A percentile compares a stretch with the other conserved stretches of the same genome.
These are phyloP conservation scores for Neurospora sp. DNA, from an alignment of 495 filamentous ascomycete genomes.

Conservation along the genomic window DNA sequence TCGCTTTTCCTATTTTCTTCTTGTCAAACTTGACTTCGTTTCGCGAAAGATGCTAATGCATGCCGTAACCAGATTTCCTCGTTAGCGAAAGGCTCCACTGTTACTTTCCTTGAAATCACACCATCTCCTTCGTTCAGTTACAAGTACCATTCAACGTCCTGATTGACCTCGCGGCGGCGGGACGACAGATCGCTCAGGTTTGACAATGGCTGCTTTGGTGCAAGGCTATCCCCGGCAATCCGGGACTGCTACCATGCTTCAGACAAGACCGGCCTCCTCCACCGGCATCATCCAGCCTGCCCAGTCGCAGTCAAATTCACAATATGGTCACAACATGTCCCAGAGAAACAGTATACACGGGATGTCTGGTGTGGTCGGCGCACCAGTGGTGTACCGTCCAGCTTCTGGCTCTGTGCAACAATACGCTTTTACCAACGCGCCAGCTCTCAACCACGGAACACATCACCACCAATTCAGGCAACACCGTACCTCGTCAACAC, in stretches of 20 bases:
- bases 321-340: conserved; percentile 42
- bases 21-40: not conserved
- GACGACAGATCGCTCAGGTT: conserved; percentile 2
- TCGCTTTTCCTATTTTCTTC: not conserved
- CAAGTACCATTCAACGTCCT: not conserved
- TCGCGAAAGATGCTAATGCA: not conserved
- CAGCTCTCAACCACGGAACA: conserved; percentile 47
- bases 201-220: conserved; percentile 80
- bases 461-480: conserved; percentile 59
- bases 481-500: conserved; percentile 58
- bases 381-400: conserved; percentile 56
- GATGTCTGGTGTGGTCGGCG: conserved; percentile 34
- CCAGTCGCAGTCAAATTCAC: conserved; percentile 44
- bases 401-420: conserved; percentile 64
- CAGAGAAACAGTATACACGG: conserved; percentile 56
- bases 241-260: conserved; percentile 71
- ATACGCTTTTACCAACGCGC: conserved; percentile 76
- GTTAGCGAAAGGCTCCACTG: not conserved
- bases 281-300: conserved; percentile 52
- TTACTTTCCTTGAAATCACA: conserved; percentile 1
- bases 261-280: conserved; percentile 62
- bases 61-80: not conserved
- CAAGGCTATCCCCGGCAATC: conserved; percentile 80
- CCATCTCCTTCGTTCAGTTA: not conserved
- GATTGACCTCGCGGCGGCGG: not conserved